Evolutionary conservation across 2,329 filamentous ascomycete genomes (phyloP), one percentile per base, ranked within the genome.

Genomic region (Pseudogymnoascus sp.): DNA sequence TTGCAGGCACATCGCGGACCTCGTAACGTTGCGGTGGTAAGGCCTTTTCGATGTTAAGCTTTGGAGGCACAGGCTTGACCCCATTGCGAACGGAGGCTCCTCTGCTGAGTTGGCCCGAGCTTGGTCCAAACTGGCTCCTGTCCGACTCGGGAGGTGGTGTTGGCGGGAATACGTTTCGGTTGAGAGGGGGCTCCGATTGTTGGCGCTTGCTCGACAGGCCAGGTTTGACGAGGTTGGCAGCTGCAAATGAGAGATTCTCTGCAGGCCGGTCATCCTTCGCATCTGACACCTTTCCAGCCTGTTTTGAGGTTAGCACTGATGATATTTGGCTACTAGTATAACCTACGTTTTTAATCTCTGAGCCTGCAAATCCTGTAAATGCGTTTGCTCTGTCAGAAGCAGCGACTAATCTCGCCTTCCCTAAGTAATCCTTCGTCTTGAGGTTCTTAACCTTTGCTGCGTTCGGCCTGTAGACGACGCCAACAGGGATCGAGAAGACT

Each of bases 371-470:
- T 50, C 91, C 91, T 50, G 89, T 93, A 70, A 91, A 94, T 25
- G 86, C 88, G 75, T 92, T 93, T 67, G 83, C 78, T 63, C 88
- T 83, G 71, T 96, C 91, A 1, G 91, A 90, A 25, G 92, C 90
- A 23, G 94, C 94, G 7, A 99, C 90, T 35, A 99, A 80, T 65
- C 91, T 85, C n/a, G 94, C 92, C 76, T 97, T 97, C 65, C 94
- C 94, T 3, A 99, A 85, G 71, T 99, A 99, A 73, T 99, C 92
- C 75, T 97, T 97, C 21, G 92, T 91, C 80, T 97, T 96, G 71
- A 99, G 80, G 72, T 99, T 99, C 77, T 95, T 95, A 68, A 99
- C 94, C 77, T 99, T 99, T 67, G 94, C 92, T 71, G 96, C 92
- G 73, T 97, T 97, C 21, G 94, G 94, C 64, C 94, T 83, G 76